Percentiles rank a stretch among this genome's conserved stretches.
phyloP scores from a whole-genome alignment of 768 basidiomycete genomes.

The Boletus subcaerulescens region DNA sequence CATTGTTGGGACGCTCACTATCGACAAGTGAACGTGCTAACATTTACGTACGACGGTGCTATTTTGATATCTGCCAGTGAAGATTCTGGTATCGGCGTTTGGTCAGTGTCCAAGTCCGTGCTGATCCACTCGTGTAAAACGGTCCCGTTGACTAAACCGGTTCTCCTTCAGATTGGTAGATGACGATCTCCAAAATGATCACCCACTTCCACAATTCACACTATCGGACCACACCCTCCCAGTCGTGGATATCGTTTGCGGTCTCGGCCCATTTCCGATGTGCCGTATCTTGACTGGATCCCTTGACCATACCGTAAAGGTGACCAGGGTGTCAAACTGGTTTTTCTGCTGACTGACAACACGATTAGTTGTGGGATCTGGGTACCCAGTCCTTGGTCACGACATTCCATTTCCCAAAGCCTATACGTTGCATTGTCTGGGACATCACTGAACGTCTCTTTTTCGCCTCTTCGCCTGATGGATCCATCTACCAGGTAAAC shows the following conservation, averaged over 20 bases:
- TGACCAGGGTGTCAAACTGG: conserved; percentile 31
- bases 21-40: conserved; percentile 77
- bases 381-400: conserved; percentile 71
- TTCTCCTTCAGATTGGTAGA: conserved; percentile 60
- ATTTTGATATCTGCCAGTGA: conserved; percentile 85
- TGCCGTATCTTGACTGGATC: conserved; percentile 80
- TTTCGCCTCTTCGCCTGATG: conserved; percentile 77
- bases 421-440: conserved; percentile 68
- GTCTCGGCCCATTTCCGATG: conserved; percentile 73
- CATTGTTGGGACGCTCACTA: conserved; percentile 96
- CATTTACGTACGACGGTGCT: conserved; percentile 79
- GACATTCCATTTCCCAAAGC: conserved; percentile 83
- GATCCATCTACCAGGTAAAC: conserved; percentile 77
- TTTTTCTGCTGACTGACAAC: conserved; percentile 9
- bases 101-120: conserved; percentile 82
- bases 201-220: conserved; percentile 72
- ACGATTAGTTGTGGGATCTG: conserved; percentile 72
- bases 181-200: conserved; percentile 68
- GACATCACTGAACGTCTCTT: conserved; percentile 86
- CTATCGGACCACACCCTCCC: conserved; percentile 92
- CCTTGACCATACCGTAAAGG: conserved; percentile 90
- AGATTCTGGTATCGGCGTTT: conserved; percentile 86
- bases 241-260: conserved; percentile 77
- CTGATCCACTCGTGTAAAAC: conserved; percentile 6
- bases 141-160: conserved; percentile 11